Conservation (phyloP, 495 filamentous ascomycete species). For the Evansstolkia leycettana region DNA sequence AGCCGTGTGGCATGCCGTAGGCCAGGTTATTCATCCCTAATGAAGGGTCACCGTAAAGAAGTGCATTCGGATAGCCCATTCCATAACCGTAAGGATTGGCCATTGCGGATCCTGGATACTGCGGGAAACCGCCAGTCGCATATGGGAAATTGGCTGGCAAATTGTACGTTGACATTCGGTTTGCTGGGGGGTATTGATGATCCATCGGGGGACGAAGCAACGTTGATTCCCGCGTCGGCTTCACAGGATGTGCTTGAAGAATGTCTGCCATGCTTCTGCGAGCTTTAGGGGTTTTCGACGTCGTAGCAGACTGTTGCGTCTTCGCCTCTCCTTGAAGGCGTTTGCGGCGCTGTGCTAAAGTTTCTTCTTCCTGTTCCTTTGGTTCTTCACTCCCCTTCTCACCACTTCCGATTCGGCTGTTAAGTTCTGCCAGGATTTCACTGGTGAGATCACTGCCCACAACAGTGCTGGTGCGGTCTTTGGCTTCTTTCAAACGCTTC, state of each 20-base stretch:
- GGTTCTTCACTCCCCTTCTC: background rate
- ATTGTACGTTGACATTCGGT: conserved; percentile 23
- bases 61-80: background rate
- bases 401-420: conserved; percentile 26
- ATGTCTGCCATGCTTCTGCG: conserved; percentile 61
- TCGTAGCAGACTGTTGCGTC: conserved; percentile 19
- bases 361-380: conserved; percentile 62
- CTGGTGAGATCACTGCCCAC: conserved; percentile 67
- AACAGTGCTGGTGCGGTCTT: conserved; percentile 37
- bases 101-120: conserved; percentile 7
- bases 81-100: conserved; percentile 14
- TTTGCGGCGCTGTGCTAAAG: conserved; percentile 71
- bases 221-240: conserved; percentile 17
- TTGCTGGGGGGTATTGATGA: conserved; percentile 7
- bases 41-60: conserved; percentile 17
- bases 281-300: conserved; percentile 19
- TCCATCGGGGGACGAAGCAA: conserved; percentile 1
- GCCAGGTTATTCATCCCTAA: conserved; percentile 23
- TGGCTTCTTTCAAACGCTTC: conserved; percentile 52
- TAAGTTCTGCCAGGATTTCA: conserved; percentile 65
- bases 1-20: conserved; percentile 18
- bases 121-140: conserved; percentile 8
- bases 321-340: conserved; percentile 66
- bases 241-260: conserved; percentile 42
- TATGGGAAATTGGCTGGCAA: conserved; percentile 14